Base-by-base conservation (phyloP, 306 rosid species). In the Cucurbita moschata region DNA sequence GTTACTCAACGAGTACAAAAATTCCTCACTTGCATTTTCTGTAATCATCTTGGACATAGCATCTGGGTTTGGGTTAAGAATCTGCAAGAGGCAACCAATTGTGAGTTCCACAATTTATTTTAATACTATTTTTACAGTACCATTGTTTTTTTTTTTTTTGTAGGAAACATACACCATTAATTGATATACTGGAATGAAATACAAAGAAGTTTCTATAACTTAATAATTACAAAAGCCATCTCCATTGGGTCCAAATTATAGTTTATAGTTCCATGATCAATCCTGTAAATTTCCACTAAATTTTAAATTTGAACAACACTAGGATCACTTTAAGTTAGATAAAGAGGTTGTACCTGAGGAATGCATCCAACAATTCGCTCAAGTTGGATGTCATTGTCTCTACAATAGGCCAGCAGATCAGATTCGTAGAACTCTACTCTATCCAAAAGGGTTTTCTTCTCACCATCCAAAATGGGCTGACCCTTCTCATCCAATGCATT, bases 31-130 rank as follows among this genome's bases (percentile, higher is more conserved):
- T 14, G 99, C 97, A 84, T 94, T 94, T 86, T 94, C 99, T 14
- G 97, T 94, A 71, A 94, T 94, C 92, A 94, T 85, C 86, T 89
- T 91, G 76, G 99, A 85, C 99, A 94, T 94, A 69, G 99, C 99
- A 78, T 94, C 96, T 71, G 99, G 99, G 78, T 94, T 94, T 56
- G 99, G 99, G 88, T 94, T 94, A 74, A 94, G 97, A 91, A 94
- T 94, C 99, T 94, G 87, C 76, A 69, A 75, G 4, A 61, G 69
- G 82, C 76, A 59, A 42, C 72, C 77, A 77, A 68, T 57, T 75
- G 57, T 14, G 50, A 38, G 57, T 47, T 47, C 42, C 19, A 18
- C 16, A 43, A 40, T 65, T 43, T 21, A 5, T 65, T 42, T n/a
- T 64, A 42, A 42, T 14, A 57, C 5, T 40, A 7, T 40, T 8